Evolutionary conservation across 2,329 filamentous ascomycete species (phyloP).

Genomic region (Cercospora zeae-maydis): DNA sequence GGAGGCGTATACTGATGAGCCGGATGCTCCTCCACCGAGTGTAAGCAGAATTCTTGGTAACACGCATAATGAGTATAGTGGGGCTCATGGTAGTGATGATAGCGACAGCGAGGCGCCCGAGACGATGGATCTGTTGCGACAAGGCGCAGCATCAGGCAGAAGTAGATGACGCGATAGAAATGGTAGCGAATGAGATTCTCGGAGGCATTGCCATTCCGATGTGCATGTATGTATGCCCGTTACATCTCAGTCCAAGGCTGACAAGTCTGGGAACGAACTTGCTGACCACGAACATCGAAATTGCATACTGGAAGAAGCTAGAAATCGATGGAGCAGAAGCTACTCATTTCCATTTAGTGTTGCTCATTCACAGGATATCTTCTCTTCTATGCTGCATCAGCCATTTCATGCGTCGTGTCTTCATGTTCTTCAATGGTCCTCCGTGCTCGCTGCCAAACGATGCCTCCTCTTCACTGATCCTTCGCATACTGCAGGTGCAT

Average conservation of each 20-base stretch:
- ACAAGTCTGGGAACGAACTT: background rate
- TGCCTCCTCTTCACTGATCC: background rate
- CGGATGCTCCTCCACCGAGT: slow-evolving; percentile 31
- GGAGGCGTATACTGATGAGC: slow-evolving; percentile 32
- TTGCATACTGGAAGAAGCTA: too few species aligned
- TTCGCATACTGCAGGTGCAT: background rate
- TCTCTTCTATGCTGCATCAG: background rate
- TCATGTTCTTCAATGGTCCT: background rate
- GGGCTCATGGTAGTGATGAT: slow-evolving; percentile 8
- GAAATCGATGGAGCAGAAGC: background rate
- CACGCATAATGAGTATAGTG: background rate
- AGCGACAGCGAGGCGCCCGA: background rate
- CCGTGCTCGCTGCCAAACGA: background rate
- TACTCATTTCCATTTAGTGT: background rate
- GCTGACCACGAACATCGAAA: background rate
- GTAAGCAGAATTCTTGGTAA: slow-evolving; percentile 3
- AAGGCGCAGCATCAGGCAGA: background rate
- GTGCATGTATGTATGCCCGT: background rate
- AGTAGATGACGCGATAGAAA: background rate
- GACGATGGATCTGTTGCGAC: background rate
- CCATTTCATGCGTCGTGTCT: background rate
- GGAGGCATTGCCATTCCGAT: background rate
- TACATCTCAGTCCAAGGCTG: too few species aligned
- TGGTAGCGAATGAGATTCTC: background rate
- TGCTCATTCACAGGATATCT: background rate